phyloP scores from a whole-genome alignment of 208 protist species.

The Sergeia podlipaevii region DNA sequence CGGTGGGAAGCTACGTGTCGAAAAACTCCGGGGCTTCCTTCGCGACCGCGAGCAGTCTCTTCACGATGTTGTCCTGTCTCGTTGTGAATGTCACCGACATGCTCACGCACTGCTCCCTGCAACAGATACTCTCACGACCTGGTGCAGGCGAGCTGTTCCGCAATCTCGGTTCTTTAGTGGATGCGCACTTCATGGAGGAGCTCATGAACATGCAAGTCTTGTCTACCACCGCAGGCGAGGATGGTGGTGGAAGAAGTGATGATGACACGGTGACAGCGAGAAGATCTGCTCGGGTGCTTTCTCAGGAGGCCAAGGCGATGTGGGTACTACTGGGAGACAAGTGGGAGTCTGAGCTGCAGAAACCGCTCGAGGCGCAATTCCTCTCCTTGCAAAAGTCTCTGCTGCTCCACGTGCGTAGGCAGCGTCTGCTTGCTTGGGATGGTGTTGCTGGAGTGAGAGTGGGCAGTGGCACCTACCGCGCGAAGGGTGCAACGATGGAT shows the following conservation, averaged over 20 bases:
- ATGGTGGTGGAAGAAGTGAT: constrained; percentile 16
- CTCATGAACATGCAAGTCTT: constrained; percentile 2
- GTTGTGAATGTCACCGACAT: constrained; percentile 25
- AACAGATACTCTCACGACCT: constrained; percentile 26
- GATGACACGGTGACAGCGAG: constrained; percentile 7
- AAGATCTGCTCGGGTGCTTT: no score
- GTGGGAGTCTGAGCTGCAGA: constrained; percentile 44
- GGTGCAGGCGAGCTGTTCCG: constrained; percentile 27
- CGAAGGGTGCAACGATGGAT: not conserved
- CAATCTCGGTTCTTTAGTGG: constrained; percentile 18
- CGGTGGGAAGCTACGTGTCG: not conserved
- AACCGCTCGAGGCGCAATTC: constrained; percentile 24
- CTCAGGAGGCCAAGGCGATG: no score
- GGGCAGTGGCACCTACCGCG: no score
- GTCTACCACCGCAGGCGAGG: not conserved
- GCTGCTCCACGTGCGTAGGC: no score
- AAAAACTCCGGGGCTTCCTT: not conserved
- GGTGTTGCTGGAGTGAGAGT: no score
- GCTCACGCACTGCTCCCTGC: constrained; percentile 28
- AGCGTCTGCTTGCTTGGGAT: no score
- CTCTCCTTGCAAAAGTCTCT: no score
- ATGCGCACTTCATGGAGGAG: not conserved
- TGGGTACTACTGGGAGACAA: constrained; percentile 38
- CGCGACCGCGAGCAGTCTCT: not conserved
- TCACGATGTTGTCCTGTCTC: not conserved